These are phyloP conservation scores for Moniliophthora roreri DNA, from an alignment of 1,284 basidiomycete species.

Conservation along the genomic window DNA sequence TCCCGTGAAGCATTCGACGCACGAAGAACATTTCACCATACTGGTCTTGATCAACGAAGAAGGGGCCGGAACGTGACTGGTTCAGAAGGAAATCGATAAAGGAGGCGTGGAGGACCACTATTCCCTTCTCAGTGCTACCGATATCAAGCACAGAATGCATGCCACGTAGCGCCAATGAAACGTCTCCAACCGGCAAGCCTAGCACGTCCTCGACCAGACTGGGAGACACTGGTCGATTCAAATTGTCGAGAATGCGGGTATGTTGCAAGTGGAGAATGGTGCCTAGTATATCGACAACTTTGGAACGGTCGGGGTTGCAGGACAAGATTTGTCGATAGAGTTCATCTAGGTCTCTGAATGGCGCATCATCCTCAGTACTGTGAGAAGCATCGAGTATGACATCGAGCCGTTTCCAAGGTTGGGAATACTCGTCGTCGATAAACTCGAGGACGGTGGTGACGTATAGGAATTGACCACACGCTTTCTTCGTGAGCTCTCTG, in stretches of 20 bases:
- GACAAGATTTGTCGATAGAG: not conserved
- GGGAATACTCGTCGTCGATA: conserved; percentile 20
- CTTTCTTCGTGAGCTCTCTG: conserved; percentile 19
- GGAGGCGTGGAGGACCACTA: not conserved
- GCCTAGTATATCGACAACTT: too few relatives aligned
- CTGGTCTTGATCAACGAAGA: not conserved
- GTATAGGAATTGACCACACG: conserved; percentile 25
- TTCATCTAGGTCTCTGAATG: conserved; percentile 26
- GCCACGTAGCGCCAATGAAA: not conserved
- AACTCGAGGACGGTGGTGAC: conserved; percentile 25
- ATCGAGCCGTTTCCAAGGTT: conserved; percentile 24
- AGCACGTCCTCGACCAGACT: not conserved
- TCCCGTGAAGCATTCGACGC: too few relatives aligned
- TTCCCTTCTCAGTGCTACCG: not conserved
- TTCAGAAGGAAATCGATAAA: not conserved
- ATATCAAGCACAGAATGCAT: not conserved
- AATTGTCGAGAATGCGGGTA: too few relatives aligned
- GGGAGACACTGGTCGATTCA: too few relatives aligned
- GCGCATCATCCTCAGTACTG: not conserved
- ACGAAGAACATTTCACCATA: too few relatives aligned
- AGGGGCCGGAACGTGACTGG: not conserved
- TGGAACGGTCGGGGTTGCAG: not conserved
- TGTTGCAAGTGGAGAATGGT: too few relatives aligned
- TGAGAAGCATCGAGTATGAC: conserved; percentile 14
- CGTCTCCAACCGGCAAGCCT: not conserved